These are phyloP conservation scores for Brassica balearica DNA, from an alignment of 441 rosid genomes.

Conservation along the genomic window DNA sequence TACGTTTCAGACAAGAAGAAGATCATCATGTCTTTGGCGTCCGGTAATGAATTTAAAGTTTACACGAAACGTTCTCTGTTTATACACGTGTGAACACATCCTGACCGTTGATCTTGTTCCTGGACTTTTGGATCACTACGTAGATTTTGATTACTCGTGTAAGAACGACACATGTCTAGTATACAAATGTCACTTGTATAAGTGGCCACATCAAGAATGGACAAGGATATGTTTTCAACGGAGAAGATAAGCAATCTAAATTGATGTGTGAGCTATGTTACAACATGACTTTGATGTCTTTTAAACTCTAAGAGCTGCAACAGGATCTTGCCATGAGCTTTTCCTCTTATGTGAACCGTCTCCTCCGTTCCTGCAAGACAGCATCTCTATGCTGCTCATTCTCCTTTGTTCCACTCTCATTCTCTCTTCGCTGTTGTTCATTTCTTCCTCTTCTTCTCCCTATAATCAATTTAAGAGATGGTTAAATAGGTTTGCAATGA, in stretches of 20 bases:
- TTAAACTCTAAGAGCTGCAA: slow-evolving; percentile 41
- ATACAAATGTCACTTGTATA: slow-evolving; percentile 10
- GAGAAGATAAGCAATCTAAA: slow-evolving; percentile 24
- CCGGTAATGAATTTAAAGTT: not conserved
- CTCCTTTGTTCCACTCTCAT: slow-evolving; percentile 30
- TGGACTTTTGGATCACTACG: slow-evolving; percentile 32
- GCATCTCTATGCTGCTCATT: slow-evolving; percentile 35
- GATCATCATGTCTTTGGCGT: not conserved
- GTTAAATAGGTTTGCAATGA: no score
- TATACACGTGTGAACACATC: slow-evolving; percentile 23
- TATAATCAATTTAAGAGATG: slow-evolving; percentile 16
- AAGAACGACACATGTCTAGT: slow-evolving; percentile 24
- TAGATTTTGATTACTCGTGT: not conserved
- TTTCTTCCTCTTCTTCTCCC: slow-evolving; percentile 46
- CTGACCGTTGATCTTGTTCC: slow-evolving; percentile 16
- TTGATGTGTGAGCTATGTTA: slow-evolving; percentile 34
- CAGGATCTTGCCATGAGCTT: slow-evolving; percentile 47
- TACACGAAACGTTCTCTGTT: not conserved
- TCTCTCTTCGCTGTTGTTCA: slow-evolving; percentile 18
- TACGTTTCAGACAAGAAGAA: not conserved
- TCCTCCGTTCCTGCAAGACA: slow-evolving; percentile 45
- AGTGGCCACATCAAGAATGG: slow-evolving; percentile 24
- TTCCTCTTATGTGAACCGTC: slow-evolving; percentile 38
- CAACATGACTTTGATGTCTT: not conserved
- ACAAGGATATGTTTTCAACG: slow-evolving; percentile 18